Base-by-base conservation (phyloP, 176 grass and related monocot genomes). In the Microstegium vimineum region DNA sequence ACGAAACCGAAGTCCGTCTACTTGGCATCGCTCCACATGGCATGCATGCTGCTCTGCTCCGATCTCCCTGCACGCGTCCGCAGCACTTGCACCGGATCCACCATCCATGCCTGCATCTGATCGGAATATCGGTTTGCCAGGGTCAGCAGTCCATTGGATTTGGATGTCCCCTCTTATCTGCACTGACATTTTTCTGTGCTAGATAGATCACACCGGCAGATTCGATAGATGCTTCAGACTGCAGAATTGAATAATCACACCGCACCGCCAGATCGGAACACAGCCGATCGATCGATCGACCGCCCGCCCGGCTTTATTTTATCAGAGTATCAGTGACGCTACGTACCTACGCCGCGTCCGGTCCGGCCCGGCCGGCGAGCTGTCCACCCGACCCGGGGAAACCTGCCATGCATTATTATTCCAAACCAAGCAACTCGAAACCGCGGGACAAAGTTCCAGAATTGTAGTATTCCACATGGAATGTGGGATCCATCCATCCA, bases 391-490 rank as follows among this genome's bases (percentile, higher is more conserved):
- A 22, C n/a, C 54, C n/a, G n/a, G 1, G 4, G 5, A 17, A 27
- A 40, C 66, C 47, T n/a, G 41, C 46, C 16, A n/a, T 2, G 17
- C 46, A n/a, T n/a, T 5, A 14, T 36, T 4, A 34, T 68, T 27
- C 27, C 36, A 82, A 72, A 82, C 68, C 80, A 82, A 32, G 80
- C 37, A 62, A 66, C 51, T 7, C 17, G 45, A 79, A 79, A 79
- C 77, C 77, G 42, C 20, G 77, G 62, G 41, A 79, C 63, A 18
- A 74, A 46, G 40, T 10, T 59, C 6, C 20, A 10, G 54, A 3
- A 26, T 25, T 2, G 51, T 4, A 20, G 3, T 1, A 62, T 25
- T 27, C 26, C 75, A 78, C 76, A 79, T 79, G 41, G 61, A 79
- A 66, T 9, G 3, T 31, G 42, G 16, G 71, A 49, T 16, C 43